Conservation (phyloP, 345 rosid genomes). For the Lepidium sativum region DNA sequence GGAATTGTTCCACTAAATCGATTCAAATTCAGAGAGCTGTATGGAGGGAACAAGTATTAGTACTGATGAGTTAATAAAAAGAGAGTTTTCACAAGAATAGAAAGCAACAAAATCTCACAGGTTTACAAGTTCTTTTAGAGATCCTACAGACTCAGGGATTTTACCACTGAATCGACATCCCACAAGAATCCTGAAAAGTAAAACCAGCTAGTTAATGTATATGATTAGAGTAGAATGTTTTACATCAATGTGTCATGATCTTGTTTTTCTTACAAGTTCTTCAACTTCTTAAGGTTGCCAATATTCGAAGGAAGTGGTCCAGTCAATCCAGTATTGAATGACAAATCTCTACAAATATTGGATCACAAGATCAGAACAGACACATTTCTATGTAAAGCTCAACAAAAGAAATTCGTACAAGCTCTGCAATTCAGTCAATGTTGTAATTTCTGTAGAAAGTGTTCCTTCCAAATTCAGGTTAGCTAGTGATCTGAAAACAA, state of each 20-base stretch:
- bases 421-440: slow-evolving; percentile 47
- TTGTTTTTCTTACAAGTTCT: slow-evolving; percentile 48
- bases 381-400: background rate
- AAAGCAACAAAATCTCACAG: slow-evolving; percentile 41
- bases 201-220: background rate
- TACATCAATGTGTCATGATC: background rate
- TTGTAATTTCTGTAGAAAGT: slow-evolving; percentile 46
- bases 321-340: slow-evolving; percentile 45
- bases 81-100: background rate
- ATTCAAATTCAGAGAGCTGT: slow-evolving; percentile 77
- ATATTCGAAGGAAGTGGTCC: slow-evolving; percentile 66
- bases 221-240: background rate
- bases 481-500: slow-evolving; percentile 51
- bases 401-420: slow-evolving; percentile 38
- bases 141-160: slow-evolving; percentile 65
- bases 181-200: slow-evolving; percentile 48
- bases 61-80: background rate
- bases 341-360: slow-evolving; percentile 60
- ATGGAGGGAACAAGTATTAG: background rate
- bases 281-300: slow-evolving; percentile 47
- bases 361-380: slow-evolving; percentile 6
- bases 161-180: slow-evolving; percentile 68
- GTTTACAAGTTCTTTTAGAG: slow-evolving; percentile 33
- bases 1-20: slow-evolving; percentile 67
- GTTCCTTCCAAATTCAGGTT: slow-evolving; percentile 47